phyloP scores from a whole-genome alignment of 768 basidiomycete genomes.

The Artomyces pyxidatus region DNA sequence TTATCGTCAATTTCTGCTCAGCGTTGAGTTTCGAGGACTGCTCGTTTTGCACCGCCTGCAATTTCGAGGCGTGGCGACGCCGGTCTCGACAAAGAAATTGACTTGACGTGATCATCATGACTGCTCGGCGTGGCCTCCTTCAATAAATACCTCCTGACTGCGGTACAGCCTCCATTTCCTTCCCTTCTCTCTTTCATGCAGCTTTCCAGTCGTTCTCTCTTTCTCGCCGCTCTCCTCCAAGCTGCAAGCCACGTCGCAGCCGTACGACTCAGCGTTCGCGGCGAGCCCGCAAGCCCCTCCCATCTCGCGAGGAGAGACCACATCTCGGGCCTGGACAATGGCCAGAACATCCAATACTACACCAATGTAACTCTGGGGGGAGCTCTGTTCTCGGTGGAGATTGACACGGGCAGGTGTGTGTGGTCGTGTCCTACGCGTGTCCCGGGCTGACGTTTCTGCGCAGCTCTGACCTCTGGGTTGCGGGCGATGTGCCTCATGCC shows the following conservation, averaged over 20 bases:
- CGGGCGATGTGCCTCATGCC: slow-evolving; percentile 33
- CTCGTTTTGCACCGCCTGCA: no score
- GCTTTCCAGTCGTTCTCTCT: background rate
- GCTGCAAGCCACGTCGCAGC: slow-evolving; percentile 1
- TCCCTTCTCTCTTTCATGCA: background rate
- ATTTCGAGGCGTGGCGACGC: no score
- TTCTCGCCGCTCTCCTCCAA: background rate
- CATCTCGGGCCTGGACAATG: slow-evolving; percentile 22
- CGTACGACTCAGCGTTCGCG: slow-evolving; percentile 1
- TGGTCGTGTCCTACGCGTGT: background rate
- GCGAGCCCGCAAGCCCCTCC: background rate
- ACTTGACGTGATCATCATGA: no score
- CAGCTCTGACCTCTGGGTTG: slow-evolving; percentile 63
- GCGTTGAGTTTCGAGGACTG: no score
- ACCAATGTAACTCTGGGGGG: slow-evolving; percentile 35
- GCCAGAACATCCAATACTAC: slow-evolving; percentile 27
- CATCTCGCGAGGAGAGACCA: slow-evolving; percentile 20
- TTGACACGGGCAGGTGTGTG: slow-evolving; percentile 40
- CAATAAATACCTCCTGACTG: background rate
- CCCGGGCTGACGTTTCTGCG: background rate
- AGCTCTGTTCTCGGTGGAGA: slow-evolving; percentile 23
- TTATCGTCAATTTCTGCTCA: no score
- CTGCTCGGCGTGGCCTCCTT: background rate
- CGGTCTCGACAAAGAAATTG: no score
- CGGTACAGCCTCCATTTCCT: background rate